Percentiles rank a stretch among this genome's conserved stretches.
phyloP scores from a whole-genome alignment of 73 alveolate genomes.

The Tetrahymena thermophila region DNA sequence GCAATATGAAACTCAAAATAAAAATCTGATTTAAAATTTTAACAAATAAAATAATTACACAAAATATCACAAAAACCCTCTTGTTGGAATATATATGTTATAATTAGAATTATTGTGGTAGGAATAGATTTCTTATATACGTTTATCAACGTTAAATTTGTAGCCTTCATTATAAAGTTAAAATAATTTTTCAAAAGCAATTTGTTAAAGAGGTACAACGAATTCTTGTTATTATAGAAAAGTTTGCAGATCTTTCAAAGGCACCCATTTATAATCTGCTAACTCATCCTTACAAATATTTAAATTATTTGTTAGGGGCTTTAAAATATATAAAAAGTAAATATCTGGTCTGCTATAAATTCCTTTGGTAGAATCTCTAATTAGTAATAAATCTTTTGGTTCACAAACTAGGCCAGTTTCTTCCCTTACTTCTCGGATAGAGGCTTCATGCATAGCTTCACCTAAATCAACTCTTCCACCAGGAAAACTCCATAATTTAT shows the following conservation, averaged over 20 bases:
- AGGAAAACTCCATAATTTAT: not conserved
- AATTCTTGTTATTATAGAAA: not conserved
- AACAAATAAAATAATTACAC: not conserved
- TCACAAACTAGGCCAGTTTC: not conserved
- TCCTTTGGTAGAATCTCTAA: not conserved
- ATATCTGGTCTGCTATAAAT: not conserved
- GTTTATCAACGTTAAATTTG: not conserved
- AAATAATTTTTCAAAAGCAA: not conserved
- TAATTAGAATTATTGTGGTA: not conserved
- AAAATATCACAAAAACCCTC: not conserved
- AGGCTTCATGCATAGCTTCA: not conserved
- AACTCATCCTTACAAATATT: not conserved
- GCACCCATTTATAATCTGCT: not conserved
- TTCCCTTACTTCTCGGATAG: not conserved
- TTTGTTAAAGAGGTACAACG: not conserved
- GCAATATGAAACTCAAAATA: no score
- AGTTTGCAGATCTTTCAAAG: not conserved
- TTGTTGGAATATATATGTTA: not conserved
- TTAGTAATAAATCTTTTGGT: not conserved
- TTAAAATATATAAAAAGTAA: not conserved
- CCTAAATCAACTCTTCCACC: constrained; percentile 1
- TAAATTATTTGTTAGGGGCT: not conserved
- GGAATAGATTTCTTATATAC: not conserved
- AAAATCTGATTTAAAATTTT: not conserved
- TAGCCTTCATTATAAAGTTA: not conserved